Conservation (phyloP, 495 filamentous ascomycete species). For the Podospora tetraspora region DNA sequence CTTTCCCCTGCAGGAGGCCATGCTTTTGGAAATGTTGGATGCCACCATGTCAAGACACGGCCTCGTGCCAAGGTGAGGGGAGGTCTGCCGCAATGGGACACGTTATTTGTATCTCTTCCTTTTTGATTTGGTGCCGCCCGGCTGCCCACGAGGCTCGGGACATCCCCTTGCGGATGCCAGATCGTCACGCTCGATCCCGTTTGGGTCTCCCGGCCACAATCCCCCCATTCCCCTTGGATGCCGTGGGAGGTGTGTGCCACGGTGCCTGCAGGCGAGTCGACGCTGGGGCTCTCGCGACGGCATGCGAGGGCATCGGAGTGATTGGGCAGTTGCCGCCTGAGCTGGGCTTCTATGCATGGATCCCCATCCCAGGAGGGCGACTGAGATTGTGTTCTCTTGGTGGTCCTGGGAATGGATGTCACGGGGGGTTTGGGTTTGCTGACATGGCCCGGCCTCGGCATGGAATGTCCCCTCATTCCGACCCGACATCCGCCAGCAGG, state of each 20-base stretch:
- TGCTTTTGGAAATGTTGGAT: not conserved
- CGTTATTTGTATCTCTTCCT: not conserved
- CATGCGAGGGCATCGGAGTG: constrained; percentile 12
- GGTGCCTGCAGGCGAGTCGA: not conserved
- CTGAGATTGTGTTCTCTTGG: not conserved
- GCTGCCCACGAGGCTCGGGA: constrained; percentile 20
- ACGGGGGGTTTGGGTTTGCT: not conserved
- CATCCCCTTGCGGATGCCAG: constrained; percentile 20
- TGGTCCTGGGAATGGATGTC: not conserved
- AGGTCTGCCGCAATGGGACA: not conserved
- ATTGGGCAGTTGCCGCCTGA: constrained; percentile 23
- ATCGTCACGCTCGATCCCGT: constrained; percentile 18
- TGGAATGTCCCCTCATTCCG: not conserved
- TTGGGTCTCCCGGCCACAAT: constrained; percentile 24
- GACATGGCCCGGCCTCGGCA: not conserved
- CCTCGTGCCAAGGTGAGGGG: not conserved
- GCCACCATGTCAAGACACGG: not conserved
- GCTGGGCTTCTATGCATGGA: not conserved
- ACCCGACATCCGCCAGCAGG: not conserved
- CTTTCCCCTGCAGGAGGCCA: constrained; percentile 9
- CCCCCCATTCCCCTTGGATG: constrained; percentile 4
- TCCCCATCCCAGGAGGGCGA: not conserved
- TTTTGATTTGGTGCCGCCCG: constrained; percentile 2
- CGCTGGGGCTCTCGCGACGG: not conserved
- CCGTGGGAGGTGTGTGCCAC: not conserved